Conservation (phyloP, 139 green algal species). For the Prasinococcaceae sp. region DNA sequence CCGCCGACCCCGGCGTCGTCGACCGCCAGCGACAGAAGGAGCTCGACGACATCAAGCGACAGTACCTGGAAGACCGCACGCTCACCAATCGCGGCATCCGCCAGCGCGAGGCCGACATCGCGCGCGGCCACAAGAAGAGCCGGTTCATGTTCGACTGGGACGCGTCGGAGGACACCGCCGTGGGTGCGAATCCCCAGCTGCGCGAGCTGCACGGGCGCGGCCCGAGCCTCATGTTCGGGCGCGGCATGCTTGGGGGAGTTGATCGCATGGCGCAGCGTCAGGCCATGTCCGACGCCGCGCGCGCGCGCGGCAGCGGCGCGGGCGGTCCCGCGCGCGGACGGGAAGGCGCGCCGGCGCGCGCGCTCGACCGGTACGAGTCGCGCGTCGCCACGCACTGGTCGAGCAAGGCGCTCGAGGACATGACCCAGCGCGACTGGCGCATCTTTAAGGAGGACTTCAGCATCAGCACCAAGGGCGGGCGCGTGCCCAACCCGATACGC, state of each 20-base stretch:
- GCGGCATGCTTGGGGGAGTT: conserved; percentile 72
- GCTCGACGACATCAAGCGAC: too few species aligned
- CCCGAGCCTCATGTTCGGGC: conserved; percentile 72
- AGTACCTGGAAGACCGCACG: conserved; percentile 63
- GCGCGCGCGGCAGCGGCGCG: too few species aligned
- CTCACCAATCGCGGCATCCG: conserved; percentile 50
- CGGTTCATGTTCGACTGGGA: conserved; percentile 94
- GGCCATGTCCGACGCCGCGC: too few species aligned
- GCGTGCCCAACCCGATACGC: conserved; percentile 28
- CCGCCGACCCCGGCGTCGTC: too few species aligned
- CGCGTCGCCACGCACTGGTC: too few species aligned
- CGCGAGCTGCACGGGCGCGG: conserved; percentile 30
- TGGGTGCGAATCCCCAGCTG: conserved; percentile 76
- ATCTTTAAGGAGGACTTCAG: conserved; percentile 99
- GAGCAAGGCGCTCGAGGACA: conserved; percentile 21
- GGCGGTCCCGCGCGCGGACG: too few species aligned
- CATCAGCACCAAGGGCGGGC: conserved; percentile 68
- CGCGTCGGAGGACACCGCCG: conserved; percentile 67
- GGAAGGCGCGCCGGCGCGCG: too few species aligned
- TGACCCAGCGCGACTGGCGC: conserved; percentile 89
- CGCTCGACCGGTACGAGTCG: too few species aligned
- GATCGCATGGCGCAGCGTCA: too few species aligned
- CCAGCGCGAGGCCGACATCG: too few species aligned
- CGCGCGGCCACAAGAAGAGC: too few species aligned
- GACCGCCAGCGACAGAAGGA: too few species aligned